Percentiles rank a stretch among this genome's conserved stretches.
phyloP scores from a whole-genome alignment of 2,329 filamentous ascomycete species.

The Beauveria sp. region DNA sequence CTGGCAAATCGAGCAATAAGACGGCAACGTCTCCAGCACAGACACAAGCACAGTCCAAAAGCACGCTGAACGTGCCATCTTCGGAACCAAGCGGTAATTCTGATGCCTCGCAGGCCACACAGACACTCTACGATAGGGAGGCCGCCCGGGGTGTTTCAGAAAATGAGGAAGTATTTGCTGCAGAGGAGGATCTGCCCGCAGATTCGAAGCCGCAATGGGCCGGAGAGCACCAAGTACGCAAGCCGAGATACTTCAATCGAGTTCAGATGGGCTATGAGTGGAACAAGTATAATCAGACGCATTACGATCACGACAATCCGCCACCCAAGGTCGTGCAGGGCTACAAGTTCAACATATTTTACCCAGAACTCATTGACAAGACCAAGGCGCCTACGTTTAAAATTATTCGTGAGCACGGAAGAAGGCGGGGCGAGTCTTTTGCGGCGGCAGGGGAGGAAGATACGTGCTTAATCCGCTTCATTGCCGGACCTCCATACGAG shows the following conservation, averaged over 20 bases:
- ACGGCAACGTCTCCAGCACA: not conserved
- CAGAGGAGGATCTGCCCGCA: constrained; percentile 67
- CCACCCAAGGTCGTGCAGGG: constrained; percentile 97
- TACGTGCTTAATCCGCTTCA: constrained; percentile 92
- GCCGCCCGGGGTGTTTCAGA: constrained; percentile 85
- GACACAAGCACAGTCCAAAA: constrained; percentile 15
- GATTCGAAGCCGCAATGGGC: constrained; percentile 67
- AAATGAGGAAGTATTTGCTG: constrained; percentile 91
- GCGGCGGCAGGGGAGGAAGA: constrained; percentile 93
- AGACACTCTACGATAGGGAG: constrained; percentile 85
- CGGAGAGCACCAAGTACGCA: constrained; percentile 77
- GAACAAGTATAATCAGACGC: constrained; percentile 99
- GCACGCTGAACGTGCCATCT: not conserved
- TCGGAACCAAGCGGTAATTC: constrained; percentile 36
- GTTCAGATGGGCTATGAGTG: constrained; percentile 99
- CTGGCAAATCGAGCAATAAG: constrained; percentile 46
- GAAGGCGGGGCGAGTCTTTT: constrained; percentile 83
- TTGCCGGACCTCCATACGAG: constrained; percentile 90
- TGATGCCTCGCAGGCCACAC: constrained; percentile 80
- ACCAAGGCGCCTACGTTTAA: constrained; percentile 90
- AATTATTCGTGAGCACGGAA: constrained; percentile 87
- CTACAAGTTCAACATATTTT: constrained; percentile 99
- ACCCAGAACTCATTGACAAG: constrained; percentile 93
- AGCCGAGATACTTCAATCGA: constrained; percentile 94
- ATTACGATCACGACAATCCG: constrained; percentile 97